Base-by-base conservation (phyloP, 2,329 filamentous ascomycete species). In the Beauveria scarabaeidicola region DNA sequence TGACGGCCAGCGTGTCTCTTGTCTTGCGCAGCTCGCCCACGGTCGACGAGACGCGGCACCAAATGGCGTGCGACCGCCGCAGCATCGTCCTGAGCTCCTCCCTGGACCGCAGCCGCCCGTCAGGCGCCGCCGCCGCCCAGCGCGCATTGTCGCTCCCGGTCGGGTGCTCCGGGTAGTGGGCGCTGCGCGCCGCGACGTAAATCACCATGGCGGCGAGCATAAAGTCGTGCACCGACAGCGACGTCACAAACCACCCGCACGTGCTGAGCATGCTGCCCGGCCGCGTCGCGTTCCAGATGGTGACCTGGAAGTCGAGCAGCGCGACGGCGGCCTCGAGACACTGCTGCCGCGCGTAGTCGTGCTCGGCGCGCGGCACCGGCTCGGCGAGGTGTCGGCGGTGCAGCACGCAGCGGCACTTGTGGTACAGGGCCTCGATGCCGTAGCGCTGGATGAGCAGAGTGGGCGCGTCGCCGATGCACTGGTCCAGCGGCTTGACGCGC, bases 151-250 rank as follows among this genome's bases (percentile, higher is more conserved):
- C 66, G 11, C 66, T 69, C 5, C 70, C 73, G 17, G 64, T 66
- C 25, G 48, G 56, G 23, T 52, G 6, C 8, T 77, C 74, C 40
- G 67, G 66, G 61, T 77, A 77, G 43, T 68, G 68, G 21, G 75
- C 72, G 65, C 75, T 77, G 63, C 77, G 75, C 25, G 78, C 66
- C 19, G 78, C 70, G 19, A 87, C 70, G 62, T 81, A 86, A 3
- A 87, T 66, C 15, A 87, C 77, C 77, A 84, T 83, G 58, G 81
- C 78, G 0, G 83, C 83, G 2, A 87, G 75, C 55, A 87, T 71
- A 54, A 83, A 87, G 66, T 87, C 84, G 54, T 85, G 82, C 55
- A 82, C 77, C 11, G 79, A 77, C 4, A 87, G 70, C 0, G 80
- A 81, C 3, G 78, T 80, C 21, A 85, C 68, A 64, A 85, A 84